A percentile compares a stretch with the other conserved stretches of the same genome.
These are phyloP conservation scores for carrot (Daucus carota) DNA, from an alignment of 129 eudicot species.

Conservation along the genomic window DH1_v3.0 NC_030381.2:9878501-9879000, in stretches of 20 bases:
- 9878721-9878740: neutral
- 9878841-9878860: slow-evolving; percentile 10
- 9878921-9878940: neutral
- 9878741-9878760: neutral
- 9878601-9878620: slow-evolving; percentile 45
- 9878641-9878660: neutral
- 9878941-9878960: neutral
- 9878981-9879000: neutral
- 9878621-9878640: neutral
- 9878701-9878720: neutral
- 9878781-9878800: neutral
- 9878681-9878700: too few relatives aligned
- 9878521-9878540: slow-evolving; percentile 94
- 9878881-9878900: neutral
- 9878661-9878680: too few relatives aligned
- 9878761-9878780: neutral
- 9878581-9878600: slow-evolving; percentile 86
- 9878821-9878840: neutral
- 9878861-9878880: neutral
- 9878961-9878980: neutral
- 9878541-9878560: slow-evolving; percentile 99
- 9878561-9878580: slow-evolving; percentile 86
- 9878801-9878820: neutral
- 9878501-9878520: slow-evolving; percentile 80
- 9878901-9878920: neutral